A percentile compares a stretch with the other conserved stretches of the same genome.
Evolutionary conservation across 371 early-diverging fungal genomes (phyloP).

Genomic region (Mortierella sp.): DNA sequence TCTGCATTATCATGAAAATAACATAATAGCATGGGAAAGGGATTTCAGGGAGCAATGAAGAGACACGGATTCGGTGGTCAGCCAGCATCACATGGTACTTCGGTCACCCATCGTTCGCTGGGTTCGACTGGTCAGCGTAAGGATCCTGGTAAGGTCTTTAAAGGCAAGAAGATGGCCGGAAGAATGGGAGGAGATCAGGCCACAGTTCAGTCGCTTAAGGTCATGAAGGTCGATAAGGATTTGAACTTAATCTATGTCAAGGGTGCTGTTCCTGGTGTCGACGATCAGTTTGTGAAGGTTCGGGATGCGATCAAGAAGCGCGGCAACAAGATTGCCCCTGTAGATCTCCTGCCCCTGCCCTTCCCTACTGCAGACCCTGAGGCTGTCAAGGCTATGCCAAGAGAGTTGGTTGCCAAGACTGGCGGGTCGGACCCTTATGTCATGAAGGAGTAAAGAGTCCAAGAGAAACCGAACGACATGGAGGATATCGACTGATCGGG

Average conservation of each 20-base stretch:
- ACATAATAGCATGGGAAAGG: slow-evolving; percentile 88
- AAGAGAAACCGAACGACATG: no score
- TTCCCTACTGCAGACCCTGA: slow-evolving; percentile 77
- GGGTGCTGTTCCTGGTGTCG: slow-evolving; percentile 92
- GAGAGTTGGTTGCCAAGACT: slow-evolving; percentile 66
- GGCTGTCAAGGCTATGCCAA: slow-evolving; percentile 60
- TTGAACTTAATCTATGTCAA: slow-evolving; percentile 88
- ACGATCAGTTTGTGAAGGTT: slow-evolving; percentile 85
- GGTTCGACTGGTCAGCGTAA: slow-evolving; percentile 96
- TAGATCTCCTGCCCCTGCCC: slow-evolving; percentile 73
- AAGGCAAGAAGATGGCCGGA: slow-evolving; percentile 98
- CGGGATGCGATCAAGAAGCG: slow-evolving; percentile 88
- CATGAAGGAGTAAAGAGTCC: slow-evolving; percentile 41
- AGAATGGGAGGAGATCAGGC: slow-evolving; percentile 90
- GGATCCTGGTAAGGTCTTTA: slow-evolving; percentile 92
- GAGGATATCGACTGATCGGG: no score
- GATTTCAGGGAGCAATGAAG: slow-evolving; percentile 98
- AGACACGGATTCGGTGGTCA: slow-evolving; percentile 94
- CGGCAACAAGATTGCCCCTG: slow-evolving; percentile 75
- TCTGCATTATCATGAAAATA: background rate
- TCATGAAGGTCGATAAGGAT: slow-evolving; percentile 89
- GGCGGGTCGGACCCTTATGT: slow-evolving; percentile 50
- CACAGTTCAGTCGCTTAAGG: slow-evolving; percentile 85
- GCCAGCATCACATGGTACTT: slow-evolving; percentile 95
- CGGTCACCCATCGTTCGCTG: slow-evolving; percentile 88